A percentile compares a stretch with the other conserved stretches of the same genome.
Conservation (phyloP, 192 early-diverging fungal genomes). For the Powellomyces hirtus region DNA sequence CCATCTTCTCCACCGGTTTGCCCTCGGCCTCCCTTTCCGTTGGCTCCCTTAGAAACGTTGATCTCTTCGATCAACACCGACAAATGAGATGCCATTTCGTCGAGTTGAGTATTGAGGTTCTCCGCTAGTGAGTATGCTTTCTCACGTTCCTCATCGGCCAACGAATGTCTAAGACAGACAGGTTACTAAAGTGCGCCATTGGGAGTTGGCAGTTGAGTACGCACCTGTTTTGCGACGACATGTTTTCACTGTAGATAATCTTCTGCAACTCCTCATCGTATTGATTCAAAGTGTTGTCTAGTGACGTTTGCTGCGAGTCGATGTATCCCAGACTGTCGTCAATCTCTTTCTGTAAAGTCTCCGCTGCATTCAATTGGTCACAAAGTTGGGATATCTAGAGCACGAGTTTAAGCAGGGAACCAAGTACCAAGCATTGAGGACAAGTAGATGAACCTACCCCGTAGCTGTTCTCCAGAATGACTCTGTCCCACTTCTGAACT, state of each 20-base stretch:
- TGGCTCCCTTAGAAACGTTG: slow-evolving; percentile 55
- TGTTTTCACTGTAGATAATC: slow-evolving; percentile 14
- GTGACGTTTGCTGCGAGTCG: slow-evolving; percentile 79
- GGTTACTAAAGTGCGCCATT: not conserved
- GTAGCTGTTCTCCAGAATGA: slow-evolving; percentile 79
- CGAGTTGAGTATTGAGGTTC: slow-evolving; percentile 81
- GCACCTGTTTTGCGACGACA: slow-evolving; percentile 23
- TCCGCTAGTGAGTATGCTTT: slow-evolving; percentile 83
- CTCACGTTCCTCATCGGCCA: slow-evolving; percentile 84
- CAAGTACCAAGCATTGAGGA: not conserved
- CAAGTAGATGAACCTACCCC: slow-evolving; percentile 46
- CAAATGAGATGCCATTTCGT: slow-evolving; percentile 79
- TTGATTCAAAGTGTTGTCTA: slow-evolving; percentile 71
- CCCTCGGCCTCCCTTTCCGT: not conserved
- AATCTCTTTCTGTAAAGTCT: slow-evolving; percentile 74
- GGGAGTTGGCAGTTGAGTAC: not conserved
- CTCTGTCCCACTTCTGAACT: slow-evolving; percentile 81
- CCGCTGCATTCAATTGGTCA: slow-evolving; percentile 68
- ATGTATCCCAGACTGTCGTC: slow-evolving; percentile 85
- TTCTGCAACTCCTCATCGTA: slow-evolving; percentile 72
- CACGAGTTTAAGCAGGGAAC: not conserved
- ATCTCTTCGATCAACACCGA: slow-evolving; percentile 82
- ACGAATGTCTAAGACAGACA: slow-evolving; percentile 6
- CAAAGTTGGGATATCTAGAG: slow-evolving; percentile 73
- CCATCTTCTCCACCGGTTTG: slow-evolving; percentile 12